Evolutionary conservation across 2,329 filamentous ascomycete species (phyloP), one percentile per base, ranked within the genome.

Genomic region (Paramyrothecium roridum): DNA sequence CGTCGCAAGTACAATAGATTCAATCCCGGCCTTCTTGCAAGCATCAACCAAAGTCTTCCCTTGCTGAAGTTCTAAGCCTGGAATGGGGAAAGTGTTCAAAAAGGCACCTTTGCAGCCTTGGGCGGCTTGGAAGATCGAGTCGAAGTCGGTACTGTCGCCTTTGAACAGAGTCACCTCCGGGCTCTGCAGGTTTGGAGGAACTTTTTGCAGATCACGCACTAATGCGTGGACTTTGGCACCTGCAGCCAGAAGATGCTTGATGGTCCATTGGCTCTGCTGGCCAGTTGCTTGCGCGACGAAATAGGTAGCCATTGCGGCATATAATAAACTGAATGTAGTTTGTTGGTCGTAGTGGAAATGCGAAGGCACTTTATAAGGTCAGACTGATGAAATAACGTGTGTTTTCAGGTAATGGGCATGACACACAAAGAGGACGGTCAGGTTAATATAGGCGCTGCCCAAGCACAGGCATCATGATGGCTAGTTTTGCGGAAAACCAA

Each of bases 261-360:
- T 69, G 34, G 61, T 58, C 56, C 57, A 65, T 50, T 58, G 65
- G 54, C 64, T 62, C 54, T 73, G 71, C 4, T 66, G 58, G 34
- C 71, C 71, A 11, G 70, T 68, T 13, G 71, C 71, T 50, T 73
- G 69, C 0, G 69, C 70, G 56, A 73, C 53, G 1, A 73, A 63
- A 50, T 69, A 73, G 50, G 65, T 66, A n/a, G 67, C 33, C 69
- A 73, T 69, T 12, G 21, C 58, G n/a, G 19, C 43, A 30, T 8
- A n/a, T 4, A 48, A 11, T 43, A 13, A 43, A 43, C 16, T 43
- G 37, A 4, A 6, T 43, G 37, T 16, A 13, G 16, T 17, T 16
- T 51, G 50, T 51, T 8, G n/a, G n/a, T 17, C 43, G 19, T 26
- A 17, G 34, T 26, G 30, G 3, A 19, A 17, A 13, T 43, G n/a